Evolutionary conservation across 1,284 basidiomycete species (phyloP).

Genomic region (Apiotrichum siamense): DNA sequence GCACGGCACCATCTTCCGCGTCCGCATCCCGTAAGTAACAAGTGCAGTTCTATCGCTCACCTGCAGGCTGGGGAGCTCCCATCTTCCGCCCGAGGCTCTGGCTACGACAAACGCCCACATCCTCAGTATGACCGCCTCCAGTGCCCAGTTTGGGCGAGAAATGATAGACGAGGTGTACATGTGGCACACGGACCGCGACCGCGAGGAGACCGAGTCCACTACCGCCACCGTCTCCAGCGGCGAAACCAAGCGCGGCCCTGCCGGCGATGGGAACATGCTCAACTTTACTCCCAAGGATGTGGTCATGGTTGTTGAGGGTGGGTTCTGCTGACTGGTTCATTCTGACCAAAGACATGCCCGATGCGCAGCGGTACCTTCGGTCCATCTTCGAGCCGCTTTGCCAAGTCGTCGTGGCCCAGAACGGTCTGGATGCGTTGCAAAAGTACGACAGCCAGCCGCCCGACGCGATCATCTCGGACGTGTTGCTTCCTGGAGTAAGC

Average conservation of each 20-base stretch:
- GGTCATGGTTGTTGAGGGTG: constrained; percentile 42
- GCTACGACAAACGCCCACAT: not conserved
- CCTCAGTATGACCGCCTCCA: not conserved
- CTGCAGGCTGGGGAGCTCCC: constrained; percentile 30
- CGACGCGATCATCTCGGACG: constrained; percentile 46
- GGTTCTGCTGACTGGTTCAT: not conserved
- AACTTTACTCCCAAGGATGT: constrained; percentile 44
- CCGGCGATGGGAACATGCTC: constrained; percentile 36
- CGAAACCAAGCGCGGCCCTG: constrained; percentile 4
- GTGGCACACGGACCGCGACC: constrained; percentile 1
- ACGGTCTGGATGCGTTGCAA: constrained; percentile 46
- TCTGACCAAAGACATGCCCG: constrained; percentile 22
- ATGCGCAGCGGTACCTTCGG: constrained; percentile 38
- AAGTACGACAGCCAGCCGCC: constrained; percentile 23
- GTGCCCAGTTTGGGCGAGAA: not conserved
- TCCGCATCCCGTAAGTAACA: constrained; percentile 32
- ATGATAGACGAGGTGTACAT: constrained; percentile 4
- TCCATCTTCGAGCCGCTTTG: constrained; percentile 45
- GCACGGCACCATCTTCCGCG: constrained; percentile 42
- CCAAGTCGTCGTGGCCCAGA: constrained; percentile 42
- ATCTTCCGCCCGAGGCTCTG: constrained; percentile 36
- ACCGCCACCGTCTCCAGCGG: not conserved
- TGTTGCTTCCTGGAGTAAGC: constrained; percentile 46
- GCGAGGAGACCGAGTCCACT: not conserved
- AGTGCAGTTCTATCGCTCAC: too few species aligned